Evolutionary conservation across 2,329 filamentous ascomycete species (phyloP), one percentile per base, ranked within the genome.

Genomic region (Neurospora sp.): DNA sequence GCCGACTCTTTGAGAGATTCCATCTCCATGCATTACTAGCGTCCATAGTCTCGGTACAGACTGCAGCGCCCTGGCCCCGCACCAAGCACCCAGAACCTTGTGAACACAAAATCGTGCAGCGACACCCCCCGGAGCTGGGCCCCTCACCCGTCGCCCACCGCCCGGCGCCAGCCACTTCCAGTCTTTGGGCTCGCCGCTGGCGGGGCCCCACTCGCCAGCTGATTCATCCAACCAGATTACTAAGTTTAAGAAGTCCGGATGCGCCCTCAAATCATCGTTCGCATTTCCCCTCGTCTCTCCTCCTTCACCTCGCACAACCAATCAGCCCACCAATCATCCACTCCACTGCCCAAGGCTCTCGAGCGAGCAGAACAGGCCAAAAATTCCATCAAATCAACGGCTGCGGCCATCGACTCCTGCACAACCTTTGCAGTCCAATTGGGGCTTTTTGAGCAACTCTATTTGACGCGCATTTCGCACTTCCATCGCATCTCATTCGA

Each of bases 211-310:
- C 80, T 71, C 66, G 1, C 36, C 68, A 72, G 81, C 80, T 82
- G 79, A 83, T 77, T 83, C 81, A 84, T 82, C 84, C 83, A 85
- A 81, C 84, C 80, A 85, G 76, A 82, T 77, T 77, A 77, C 78
- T 79, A 80, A 78, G 73, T 79, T 76, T 77, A 78, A 78, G 78
- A 73, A 74, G 79, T 79, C 79, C 79, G 77, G 72, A 76, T 78
- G 74, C 78, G 77, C 82, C 81, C 81, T 84, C 84, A 84, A 85
- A 84, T 85, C 83, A 85, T 78, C 79, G 82, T 79, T 79, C 81
- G 78, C 79, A 78, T 82, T 82, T 82, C 81, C 52, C 76, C 76
- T 78, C 78, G 76, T 77, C 78, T 76, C 76, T 78, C 76, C 79
- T 80, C 79, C 77, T 78, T 81, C 79, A 78, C 77, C 78, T 80